Evolutionary conservation across 2,329 filamentous ascomycete species (phyloP), one percentile per base, ranked within the genome.

Genomic region (Fusarium cyanostomum): DNA sequence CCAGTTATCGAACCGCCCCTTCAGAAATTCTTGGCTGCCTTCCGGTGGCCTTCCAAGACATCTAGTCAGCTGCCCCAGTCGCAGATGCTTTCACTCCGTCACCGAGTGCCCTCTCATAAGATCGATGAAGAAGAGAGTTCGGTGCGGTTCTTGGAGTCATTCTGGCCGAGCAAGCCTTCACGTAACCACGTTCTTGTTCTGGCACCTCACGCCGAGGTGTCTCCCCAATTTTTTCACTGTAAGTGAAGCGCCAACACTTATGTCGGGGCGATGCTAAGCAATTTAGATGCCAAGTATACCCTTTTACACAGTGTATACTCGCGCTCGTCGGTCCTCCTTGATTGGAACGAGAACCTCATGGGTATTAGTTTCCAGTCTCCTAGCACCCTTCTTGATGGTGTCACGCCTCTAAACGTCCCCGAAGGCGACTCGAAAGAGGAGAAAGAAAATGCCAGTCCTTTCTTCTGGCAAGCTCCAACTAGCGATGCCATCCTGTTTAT

Each of bases 391-490:
- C 76, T 93, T 4, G 86, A 91, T 66, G 89, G 87, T 38, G 83
- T 82, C 7, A 78, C 79, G 0, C 71, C 79, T 2, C 86, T 95
- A 54, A 71, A 67, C 0, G 77, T 80, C 18, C 83, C 88, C 3
- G 66, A 24, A 24, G 48, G 56, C 11, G 15, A 48, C 8, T 41
- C 41, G 12, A 28, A 33, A 59, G 72, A 60, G 24, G 62, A 71
- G 15, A 53, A 46, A 26, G 64, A 38, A 43, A 67, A 52, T 68
- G 75, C 6, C 45, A 83, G 85, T 0, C 82, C 90, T 0, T 96
- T 96, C 70, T 80, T 96, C 8, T 97, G 93, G 89, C 91, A 97
- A 76, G 87, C 89, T 3, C 94, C 94, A 6, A 91, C 88, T 64
- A 92, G 89, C 71, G 90, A 95, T 63, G 94, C 94, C 1, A 86